These are phyloP conservation scores for Tetradesmus lagerheimii DNA, from an alignment of 139 green algal species.

Conservation along the genomic window DNA sequence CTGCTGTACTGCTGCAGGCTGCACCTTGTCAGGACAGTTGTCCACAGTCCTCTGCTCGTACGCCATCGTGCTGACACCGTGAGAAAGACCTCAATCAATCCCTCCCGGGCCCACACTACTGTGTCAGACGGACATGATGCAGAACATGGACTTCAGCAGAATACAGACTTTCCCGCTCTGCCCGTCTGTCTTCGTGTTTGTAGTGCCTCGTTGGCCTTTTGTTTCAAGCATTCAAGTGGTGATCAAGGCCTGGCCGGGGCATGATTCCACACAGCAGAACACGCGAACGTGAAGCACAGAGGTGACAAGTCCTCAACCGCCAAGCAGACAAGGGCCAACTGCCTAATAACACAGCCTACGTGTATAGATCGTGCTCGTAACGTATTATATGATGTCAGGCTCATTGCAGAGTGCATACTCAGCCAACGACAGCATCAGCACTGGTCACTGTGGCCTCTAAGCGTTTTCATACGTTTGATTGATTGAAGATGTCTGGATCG, in stretches of 20 bases:
- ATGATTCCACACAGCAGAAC: neutral
- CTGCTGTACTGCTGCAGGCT: neutral
- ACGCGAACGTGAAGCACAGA: neutral
- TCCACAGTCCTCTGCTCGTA: conserved; percentile 48
- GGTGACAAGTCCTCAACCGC: neutral
- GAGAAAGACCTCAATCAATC: neutral
- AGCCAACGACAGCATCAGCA: neutral
- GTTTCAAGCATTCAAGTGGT: neutral
- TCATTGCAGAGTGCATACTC: neutral
- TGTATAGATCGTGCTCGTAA: neutral
- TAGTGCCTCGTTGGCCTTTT: neutral
- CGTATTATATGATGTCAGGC: neutral
- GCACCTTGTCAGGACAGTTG: conserved; percentile 67
- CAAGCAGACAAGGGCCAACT: neutral
- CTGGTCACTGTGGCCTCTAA: neutral
- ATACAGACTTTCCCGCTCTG: neutral
- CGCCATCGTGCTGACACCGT: neutral
- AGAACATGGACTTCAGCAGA: neutral
- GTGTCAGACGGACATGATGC: conserved; percentile 1
- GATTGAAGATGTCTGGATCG: neutral
- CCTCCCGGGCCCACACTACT: neutral
- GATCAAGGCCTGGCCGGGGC: too few species aligned
- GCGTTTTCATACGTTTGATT: neutral
- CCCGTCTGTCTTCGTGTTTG: neutral
- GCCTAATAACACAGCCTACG: neutral